phyloP scores from a whole-genome alignment of 2,329 filamentous ascomycete species.

The Diaporthe batatas region DNA sequence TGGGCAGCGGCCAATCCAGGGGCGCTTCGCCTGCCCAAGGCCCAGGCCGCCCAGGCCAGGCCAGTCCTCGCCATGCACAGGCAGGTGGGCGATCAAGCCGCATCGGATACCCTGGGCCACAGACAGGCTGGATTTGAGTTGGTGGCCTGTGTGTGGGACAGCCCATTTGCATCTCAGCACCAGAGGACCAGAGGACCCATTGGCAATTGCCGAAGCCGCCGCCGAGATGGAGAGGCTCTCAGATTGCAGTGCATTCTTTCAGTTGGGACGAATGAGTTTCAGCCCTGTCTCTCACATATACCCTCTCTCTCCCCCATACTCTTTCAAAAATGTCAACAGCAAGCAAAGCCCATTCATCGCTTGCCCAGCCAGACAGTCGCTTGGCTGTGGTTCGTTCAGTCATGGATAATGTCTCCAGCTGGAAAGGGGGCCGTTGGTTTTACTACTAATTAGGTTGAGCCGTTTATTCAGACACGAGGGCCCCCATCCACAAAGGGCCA shows the following conservation, averaged over 20 bases:
- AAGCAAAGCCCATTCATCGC: background rate
- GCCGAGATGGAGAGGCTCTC: background rate
- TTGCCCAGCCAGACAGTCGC: background rate
- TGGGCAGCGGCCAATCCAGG: slow-evolving; percentile 14
- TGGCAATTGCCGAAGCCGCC: slow-evolving; percentile 26
- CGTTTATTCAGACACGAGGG: slow-evolving; percentile 30
- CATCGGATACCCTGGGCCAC: background rate
- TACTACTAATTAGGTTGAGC: slow-evolving; percentile 33
- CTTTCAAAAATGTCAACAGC: background rate
- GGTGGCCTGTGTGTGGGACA: slow-evolving; percentile 4
- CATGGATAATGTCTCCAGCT: slow-evolving; percentile 12
- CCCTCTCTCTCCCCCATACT: background rate
- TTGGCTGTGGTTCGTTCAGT: background rate
- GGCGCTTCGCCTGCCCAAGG: background rate
- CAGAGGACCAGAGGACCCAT: background rate
- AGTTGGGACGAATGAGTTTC: slow-evolving; percentile 1
- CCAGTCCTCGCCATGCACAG: slow-evolving; percentile 17
- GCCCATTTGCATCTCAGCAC: slow-evolving; percentile 5
- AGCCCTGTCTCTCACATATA: too few species aligned
- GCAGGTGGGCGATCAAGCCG: slow-evolving; percentile 16
- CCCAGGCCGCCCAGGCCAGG: slow-evolving; percentile 12
- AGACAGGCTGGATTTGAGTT: slow-evolving; percentile 17
- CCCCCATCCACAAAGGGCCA: slow-evolving; percentile 7
- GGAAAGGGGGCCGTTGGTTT: slow-evolving; percentile 34
- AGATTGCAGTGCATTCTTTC: background rate